These are phyloP conservation scores for Spizellomyces sp. DNA, from an alignment of 192 early-diverging fungal genomes.

Conservation along the genomic window DNA sequence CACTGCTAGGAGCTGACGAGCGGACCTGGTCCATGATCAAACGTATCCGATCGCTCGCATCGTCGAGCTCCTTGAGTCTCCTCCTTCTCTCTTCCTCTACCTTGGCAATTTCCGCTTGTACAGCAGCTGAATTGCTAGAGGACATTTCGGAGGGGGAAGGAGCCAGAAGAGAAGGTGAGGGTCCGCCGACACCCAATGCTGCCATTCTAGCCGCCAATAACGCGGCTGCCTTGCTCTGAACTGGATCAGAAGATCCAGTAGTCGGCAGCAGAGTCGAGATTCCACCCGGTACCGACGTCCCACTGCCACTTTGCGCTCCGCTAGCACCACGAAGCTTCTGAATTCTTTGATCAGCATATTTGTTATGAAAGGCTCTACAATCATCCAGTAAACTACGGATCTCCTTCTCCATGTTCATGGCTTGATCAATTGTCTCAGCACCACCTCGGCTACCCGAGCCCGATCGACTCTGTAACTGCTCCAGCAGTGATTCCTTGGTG, in stretches of 20 bases:
- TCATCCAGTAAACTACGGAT: slow-evolving; percentile 36
- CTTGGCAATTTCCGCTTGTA: slow-evolving; percentile 31
- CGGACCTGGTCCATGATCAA: slow-evolving; percentile 26
- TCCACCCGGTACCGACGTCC: neutral
- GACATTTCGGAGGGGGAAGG: slow-evolving; percentile 12
- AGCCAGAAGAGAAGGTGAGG: slow-evolving; percentile 8
- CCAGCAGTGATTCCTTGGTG: slow-evolving; percentile 19
- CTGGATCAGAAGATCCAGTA: slow-evolving; percentile 7
- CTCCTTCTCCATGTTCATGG: slow-evolving; percentile 36
- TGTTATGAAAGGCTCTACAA: slow-evolving; percentile 24
- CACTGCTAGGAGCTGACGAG: neutral
- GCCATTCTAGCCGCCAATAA: slow-evolving; percentile 54
- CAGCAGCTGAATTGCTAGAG: slow-evolving; percentile 1
- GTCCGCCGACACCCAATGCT: slow-evolving; percentile 47
- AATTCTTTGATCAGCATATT: slow-evolving; percentile 29
- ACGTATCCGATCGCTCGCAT: slow-evolving; percentile 33
- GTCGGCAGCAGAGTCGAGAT: neutral
- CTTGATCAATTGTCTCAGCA: slow-evolving; percentile 8
- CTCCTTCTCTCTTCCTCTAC: slow-evolving; percentile 38
- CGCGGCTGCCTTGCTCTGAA: slow-evolving; percentile 42
- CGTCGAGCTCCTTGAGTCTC: slow-evolving; percentile 43
- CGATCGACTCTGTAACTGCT: slow-evolving; percentile 9
- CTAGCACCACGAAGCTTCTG: slow-evolving; percentile 21
- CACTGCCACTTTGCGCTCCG: slow-evolving; percentile 16
- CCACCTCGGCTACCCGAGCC: slow-evolving; percentile 8